Base-by-base conservation (phyloP, 257 asterid species). In the Parsonsia alboflavescens region DNA sequence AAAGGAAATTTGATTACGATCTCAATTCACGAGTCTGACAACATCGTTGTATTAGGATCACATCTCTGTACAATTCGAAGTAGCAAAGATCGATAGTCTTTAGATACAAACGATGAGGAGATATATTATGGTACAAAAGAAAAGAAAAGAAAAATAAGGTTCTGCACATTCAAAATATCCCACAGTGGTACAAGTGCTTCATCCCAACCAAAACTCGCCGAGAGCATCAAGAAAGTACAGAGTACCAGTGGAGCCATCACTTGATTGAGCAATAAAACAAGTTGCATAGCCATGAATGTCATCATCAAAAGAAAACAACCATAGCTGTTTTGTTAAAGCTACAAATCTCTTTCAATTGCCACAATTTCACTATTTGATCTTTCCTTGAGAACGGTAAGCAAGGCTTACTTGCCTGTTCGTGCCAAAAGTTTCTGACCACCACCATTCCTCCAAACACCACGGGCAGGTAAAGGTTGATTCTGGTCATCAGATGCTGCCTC, bases 361-460 rank as follows among this genome's bases (percentile, higher is more conserved):
- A 21, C 5, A 24, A n/a, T 1, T 17, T 19, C 49, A 45, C 39
- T 7, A 10, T 6, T 39, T 1, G 28, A 61, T 7, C 1, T 19
- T 41, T 81, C 76, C 81, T 53, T 87, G 75, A 78, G 41, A 7
- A 11, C 30, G 70, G 10, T 65, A 1, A 7, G 45, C 30, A 45
- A 65, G 15, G 26, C 19, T 65, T n/a, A 65, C 50, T 65, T 65
- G 70, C 50, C 70, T 65, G 81, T 77, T 67, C 41, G 70, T 26
- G 88, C 64, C 53, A 92, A 76, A 65, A 95, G 91, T 85, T 82
- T 90, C 79, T 90, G 96, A 66, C 96, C 98, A n/a, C 99, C 98
- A 44, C 93, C 89, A 58, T 84, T 89, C 77, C 84, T 85, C 99
- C 99, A 92, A 75, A 83, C 96, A 33, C 98, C 94, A 17, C 85